Evolutionary conservation across 192 early-diverging fungal species (phyloP), one percentile per base, ranked within the genome.

Genomic region (Umbelopsis ramanniana): DNA sequence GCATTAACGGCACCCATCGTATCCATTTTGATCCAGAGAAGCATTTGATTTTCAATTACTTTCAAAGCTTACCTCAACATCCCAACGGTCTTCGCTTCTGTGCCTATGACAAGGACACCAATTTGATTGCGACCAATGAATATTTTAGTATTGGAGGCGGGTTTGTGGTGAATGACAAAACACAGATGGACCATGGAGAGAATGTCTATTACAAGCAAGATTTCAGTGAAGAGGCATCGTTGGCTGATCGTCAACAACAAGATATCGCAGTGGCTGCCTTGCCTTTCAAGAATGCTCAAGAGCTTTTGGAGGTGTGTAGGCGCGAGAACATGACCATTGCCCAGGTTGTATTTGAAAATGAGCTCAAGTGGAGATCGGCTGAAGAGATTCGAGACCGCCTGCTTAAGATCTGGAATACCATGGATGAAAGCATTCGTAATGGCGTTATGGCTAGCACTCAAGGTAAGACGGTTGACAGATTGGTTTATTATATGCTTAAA

Each of bases 41-140:
- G 75, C 90, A 96, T 63, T 81, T 98, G 73, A 83, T 93, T n/a
- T 94, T 98, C 70, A 93, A 96, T 81, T 93, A 91, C 70, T 89
- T 88, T 71, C 89, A 95, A 72, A 88, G 90, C 7, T 82, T 98
- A 11, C 97, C 95, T 8, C 92, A 95, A 69, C 97, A 98, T 76
- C 95, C 95, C 8, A 98, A 98, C 79, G 97, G 97, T 68, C 93
- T 98, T 90, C 90, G 97, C 12, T 95, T 98, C 73, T 93, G 93
- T 38, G 93, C 91, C 19, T 95, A 93, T 76, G 90, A 96, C 79
- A 75, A 77, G 23, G 73, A 90, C 17, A 93, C 93, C 24, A 92
- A 96, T 69, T 84, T 97, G 84, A 85, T 94, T 70, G 95, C 94
- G 5, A 95, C 93, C 45, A 95, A 97, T 81, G 95, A 98, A 77